phyloP scores from a whole-genome alignment of 345 rosid genomes.

The Murraya koenigii region DNA sequence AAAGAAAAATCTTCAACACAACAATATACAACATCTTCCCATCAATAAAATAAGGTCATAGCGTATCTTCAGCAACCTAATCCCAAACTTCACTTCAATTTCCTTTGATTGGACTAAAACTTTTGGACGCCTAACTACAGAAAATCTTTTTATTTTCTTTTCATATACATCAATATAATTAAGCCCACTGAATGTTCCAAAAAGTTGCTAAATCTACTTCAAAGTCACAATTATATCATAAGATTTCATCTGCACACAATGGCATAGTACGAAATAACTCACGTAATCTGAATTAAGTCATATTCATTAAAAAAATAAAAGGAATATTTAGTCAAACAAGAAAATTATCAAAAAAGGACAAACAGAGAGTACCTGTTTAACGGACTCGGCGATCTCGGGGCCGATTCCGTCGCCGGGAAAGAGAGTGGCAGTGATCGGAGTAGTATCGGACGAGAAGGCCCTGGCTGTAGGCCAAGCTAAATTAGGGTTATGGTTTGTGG shows the following conservation, averaged over 20 bases:
- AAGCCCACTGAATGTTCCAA: neutral
- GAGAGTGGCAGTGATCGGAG: conserved; percentile 81
- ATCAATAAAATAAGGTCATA: neutral
- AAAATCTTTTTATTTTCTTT: no score
- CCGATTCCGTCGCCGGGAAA: conserved; percentile 99
- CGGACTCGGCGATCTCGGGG: conserved; percentile 98
- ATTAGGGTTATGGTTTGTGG: conserved; percentile 24
- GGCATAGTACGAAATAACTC: neutral
- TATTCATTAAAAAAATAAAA: neutral
- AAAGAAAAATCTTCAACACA: neutral
- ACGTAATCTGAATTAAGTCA: neutral
- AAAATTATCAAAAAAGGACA: neutral
- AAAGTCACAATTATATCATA: neutral
- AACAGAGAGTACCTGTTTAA: conserved; percentile 57
- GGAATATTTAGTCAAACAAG: neutral
- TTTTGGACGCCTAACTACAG: neutral
- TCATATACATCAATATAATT: neutral
- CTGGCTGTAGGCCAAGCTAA: conserved; percentile 33
- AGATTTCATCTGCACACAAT: neutral
- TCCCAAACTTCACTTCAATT: neutral
- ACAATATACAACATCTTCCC: neutral
- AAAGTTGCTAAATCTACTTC: neutral
- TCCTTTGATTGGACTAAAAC: neutral
- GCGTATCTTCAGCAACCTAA: neutral
- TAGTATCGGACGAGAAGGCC: conserved; percentile 50